These are phyloP conservation scores for Hypomontagnella submonticulosa DNA, from an alignment of 495 filamentous ascomycete genomes.

Conservation along the genomic window DNA sequence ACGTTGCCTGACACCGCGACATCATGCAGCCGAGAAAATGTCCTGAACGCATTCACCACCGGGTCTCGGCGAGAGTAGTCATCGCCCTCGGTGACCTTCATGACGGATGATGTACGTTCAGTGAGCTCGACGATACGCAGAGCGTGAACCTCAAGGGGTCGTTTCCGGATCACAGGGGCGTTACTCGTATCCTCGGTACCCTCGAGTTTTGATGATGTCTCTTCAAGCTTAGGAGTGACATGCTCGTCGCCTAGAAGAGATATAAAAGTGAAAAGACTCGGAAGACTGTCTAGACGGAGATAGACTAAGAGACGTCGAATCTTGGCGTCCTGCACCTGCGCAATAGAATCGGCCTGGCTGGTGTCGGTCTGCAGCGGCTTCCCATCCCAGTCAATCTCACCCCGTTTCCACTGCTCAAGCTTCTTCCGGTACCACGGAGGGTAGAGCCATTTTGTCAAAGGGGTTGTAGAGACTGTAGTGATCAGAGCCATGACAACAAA, in stretches of 20 bases:
- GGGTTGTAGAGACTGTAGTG: conserved; percentile 92
- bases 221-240: conserved; percentile 16
- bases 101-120: conserved; percentile 92
- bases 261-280: conserved; percentile 85
- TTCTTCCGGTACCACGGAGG: conserved; percentile 93
- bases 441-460: conserved; percentile 80
- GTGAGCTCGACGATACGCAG: conserved; percentile 88
- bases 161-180: conserved; percentile 47
- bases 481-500: conserved; percentile 98
- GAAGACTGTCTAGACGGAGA: conserved; percentile 89
- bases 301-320: conserved; percentile 63
- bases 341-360: conserved; percentile 53
- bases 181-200: conserved; percentile 35
- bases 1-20: conserved; percentile 85
- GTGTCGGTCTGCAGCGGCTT: conserved; percentile 60
- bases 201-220: conserved; percentile 45
- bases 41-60: conserved; percentile 90
- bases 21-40: conserved; percentile 86
- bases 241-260: conserved; percentile 74
- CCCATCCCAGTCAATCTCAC: conserved; percentile 95
- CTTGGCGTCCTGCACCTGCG: conserved; percentile 57
- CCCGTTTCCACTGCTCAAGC: conserved; percentile 86
- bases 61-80: conserved; percentile 83
- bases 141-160: conserved; percentile 82
- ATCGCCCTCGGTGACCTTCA: conserved; percentile 88